Percentiles rank a stretch among this genome's conserved stretches.
These are phyloP conservation scores for Xylaria scruposa DNA, from an alignment of 495 filamentous ascomycete species.

Conservation along the genomic window DNA sequence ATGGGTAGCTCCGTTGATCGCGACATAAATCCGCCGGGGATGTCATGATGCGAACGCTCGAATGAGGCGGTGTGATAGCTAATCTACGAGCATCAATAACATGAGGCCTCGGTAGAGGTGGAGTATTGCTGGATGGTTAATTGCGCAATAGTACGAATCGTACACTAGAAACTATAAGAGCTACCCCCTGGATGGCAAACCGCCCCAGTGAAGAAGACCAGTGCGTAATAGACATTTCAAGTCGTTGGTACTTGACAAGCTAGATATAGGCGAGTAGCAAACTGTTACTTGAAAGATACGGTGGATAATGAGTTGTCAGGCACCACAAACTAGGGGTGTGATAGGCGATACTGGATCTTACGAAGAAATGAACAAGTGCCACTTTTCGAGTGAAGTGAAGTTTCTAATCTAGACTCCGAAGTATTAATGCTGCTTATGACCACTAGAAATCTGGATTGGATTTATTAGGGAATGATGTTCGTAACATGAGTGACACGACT, in stretches of 20 bases:
- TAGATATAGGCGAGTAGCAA: neutral
- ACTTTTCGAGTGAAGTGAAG: neutral
- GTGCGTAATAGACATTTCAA: neutral
- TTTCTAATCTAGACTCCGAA: neutral
- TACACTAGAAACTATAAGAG: neutral
- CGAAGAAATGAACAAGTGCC: neutral
- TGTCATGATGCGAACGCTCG: neutral
- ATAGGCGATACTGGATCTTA: constrained; percentile 10
- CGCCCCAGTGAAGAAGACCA: neutral
- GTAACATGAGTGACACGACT: constrained; percentile 13
- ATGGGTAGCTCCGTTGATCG: neutral
- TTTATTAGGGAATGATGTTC: neutral
- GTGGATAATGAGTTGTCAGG: neutral
- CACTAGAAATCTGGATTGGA: neutral
- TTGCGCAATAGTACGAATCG: neutral
- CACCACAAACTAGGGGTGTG: neutral
- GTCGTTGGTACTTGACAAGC: neutral
- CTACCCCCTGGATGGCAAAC: neutral
- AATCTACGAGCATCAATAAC: neutral
- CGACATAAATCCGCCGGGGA: neutral
- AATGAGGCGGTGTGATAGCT: constrained; percentile 12
- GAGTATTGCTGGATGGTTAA: neutral
- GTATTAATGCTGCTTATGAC: neutral
- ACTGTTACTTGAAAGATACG: neutral
- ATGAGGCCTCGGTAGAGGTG: neutral